Base-by-base conservation (phyloP, 2,329 filamentous ascomycete genomes). In the Talaromyces verruculosus region DNA sequence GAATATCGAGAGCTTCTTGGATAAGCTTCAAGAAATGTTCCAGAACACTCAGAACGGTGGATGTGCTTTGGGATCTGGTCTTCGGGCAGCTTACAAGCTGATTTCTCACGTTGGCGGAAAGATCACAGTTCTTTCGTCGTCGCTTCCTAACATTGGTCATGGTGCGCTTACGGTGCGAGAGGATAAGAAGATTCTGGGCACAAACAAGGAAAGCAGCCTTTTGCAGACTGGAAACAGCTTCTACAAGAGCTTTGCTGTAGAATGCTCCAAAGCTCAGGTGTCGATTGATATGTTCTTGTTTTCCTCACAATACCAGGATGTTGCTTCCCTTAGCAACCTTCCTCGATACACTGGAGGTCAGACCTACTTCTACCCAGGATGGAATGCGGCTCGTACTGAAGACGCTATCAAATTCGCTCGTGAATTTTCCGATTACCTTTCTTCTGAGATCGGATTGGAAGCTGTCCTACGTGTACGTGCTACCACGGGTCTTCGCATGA, bases 261-360 rank as follows among this genome's bases (percentile, higher is more conserved):
- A 99, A 77, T 99, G 95, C 80, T 97, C 93, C 43, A 99, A 99
- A 83, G 96, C 96, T 71, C 95, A 99, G 79, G 95, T 99, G 33
- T 98, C 93, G 0, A 93, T 99, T 71, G 93, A 97, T 77, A 97
- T 97, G 93, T 97, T 97, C 83, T 84, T 97, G 61, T 97, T 97
- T 81, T 95, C 92, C 3, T 93, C 92, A 17, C 91, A 95, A 76
- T 97, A 99, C 78, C 95, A 98, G 79, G 95, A 99, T 76, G 95
- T 99, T 61, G 95, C 95, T 5, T 97, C 93, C 37, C 84, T 99
- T 63, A 97, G 93, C 83, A 97, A 97, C 78, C 84, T 99, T 59
- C 95, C 95, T 57, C 86, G 95, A 72, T 99, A 98, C 77, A 98
- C 95, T 28, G 95, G 94, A 77, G 95, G 95, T 25, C 95, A 98